A percentile compares a stretch with the other conserved stretches of the same genome.
phyloP scores from a whole-genome alignment of 2,329 filamentous ascomycete genomes.

The Meredithiella fracta region DNA sequence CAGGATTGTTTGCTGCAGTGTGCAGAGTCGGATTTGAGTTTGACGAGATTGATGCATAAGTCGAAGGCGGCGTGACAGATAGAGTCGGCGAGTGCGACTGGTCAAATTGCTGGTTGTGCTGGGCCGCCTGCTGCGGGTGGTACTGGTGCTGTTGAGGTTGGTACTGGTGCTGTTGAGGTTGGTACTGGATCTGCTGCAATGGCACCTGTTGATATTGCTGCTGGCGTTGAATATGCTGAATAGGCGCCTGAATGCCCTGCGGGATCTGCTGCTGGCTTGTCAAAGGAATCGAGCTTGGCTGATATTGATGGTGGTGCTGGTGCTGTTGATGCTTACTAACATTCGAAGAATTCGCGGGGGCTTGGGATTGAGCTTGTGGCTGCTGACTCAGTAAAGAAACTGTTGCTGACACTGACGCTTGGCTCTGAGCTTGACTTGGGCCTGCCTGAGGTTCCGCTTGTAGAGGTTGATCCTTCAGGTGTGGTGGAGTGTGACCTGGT shows the following conservation, averaged over 20 bases:
- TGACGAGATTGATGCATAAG: slow-evolving; percentile 1
- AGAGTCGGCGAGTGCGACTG: slow-evolving; percentile 3
- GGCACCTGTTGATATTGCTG: not conserved
- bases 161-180: not conserved
- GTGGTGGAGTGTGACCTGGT: slow-evolving; percentile 9
- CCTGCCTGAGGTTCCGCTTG: not conserved
- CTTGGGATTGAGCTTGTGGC: slow-evolving; percentile 1
- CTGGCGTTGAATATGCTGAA: not conserved
- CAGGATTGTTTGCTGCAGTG: not conserved
- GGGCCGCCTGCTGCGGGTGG: too few species aligned
- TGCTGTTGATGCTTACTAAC: not conserved
- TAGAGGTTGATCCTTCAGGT: not conserved
- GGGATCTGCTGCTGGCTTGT: not conserved
- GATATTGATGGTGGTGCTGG: too few species aligned
- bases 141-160: too few species aligned
- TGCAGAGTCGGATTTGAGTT: slow-evolving; percentile 1
- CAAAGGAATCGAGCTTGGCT: too few species aligned
- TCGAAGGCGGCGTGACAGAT: slow-evolving; percentile 7
- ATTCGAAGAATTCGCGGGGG: not conserved
- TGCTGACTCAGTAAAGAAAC: not conserved
- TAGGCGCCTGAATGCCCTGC: not conserved
- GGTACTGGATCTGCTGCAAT: not conserved
- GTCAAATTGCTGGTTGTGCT: not conserved
- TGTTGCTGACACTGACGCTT: not conserved
- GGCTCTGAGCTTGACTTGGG: not conserved